Conservation (phyloP, 2,329 filamentous ascomycete species). For the Apiospora aurea region DNA sequence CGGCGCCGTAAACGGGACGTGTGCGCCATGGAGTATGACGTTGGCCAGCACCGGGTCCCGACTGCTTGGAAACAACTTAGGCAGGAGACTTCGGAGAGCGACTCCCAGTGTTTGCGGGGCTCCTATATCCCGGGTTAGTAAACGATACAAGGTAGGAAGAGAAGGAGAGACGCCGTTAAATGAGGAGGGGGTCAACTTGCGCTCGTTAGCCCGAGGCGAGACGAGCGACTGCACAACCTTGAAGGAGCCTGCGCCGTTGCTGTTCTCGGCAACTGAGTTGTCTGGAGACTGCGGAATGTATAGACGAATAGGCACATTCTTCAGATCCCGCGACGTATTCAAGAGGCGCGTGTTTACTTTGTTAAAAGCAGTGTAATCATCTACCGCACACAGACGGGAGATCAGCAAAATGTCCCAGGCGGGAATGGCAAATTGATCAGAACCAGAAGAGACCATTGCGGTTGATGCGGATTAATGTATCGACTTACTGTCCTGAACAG, state of each 20-base stretch:
- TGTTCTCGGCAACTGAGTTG: slow-evolving; percentile 42
- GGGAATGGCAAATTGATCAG: too few species aligned
- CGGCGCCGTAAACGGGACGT: slow-evolving; percentile 79
- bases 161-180: neutral
- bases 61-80: slow-evolving; percentile 84
- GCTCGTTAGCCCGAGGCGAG: slow-evolving; percentile 46
- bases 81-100: slow-evolving; percentile 77
- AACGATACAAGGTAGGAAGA: neutral
- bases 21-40: slow-evolving; percentile 84
- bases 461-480: neutral
- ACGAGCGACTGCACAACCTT: slow-evolving; percentile 81
- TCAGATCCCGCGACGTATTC: slow-evolving; percentile 75
- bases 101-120: slow-evolving; percentile 70
- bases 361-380: slow-evolving; percentile 76
- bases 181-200: slow-evolving; percentile 38
- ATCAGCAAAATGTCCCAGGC: neutral
- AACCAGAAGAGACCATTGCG: neutral
- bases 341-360: slow-evolving; percentile 80
- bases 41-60: slow-evolving; percentile 84
- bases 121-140: slow-evolving; percentile 30
- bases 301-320: slow-evolving; percentile 85
- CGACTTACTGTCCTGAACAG: slow-evolving; percentile 74
- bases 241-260: slow-evolving; percentile 57
- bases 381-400: slow-evolving; percentile 46
- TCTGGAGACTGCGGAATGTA: slow-evolving; percentile 73